A percentile compares a stretch with the other conserved stretches of the same genome.
These are phyloP conservation scores for Petrea volubilis DNA, from an alignment of 257 asterid species.

Conservation along the genomic window DNA sequence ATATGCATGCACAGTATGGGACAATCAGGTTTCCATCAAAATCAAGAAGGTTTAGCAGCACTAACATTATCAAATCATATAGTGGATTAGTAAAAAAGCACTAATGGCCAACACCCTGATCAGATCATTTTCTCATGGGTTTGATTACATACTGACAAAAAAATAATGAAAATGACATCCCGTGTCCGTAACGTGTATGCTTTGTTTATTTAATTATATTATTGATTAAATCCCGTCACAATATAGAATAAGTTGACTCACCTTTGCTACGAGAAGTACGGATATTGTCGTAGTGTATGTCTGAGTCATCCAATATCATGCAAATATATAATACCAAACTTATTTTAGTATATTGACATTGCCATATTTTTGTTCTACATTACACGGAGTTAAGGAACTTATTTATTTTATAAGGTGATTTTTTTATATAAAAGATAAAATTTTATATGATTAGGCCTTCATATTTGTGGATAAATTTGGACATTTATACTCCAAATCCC, in stretches of 20 bases:
- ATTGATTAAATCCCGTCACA: not conserved
- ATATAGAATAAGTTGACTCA: slow-evolving; percentile 10
- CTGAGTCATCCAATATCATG: slow-evolving; percentile 23
- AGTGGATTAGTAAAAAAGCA: slow-evolving; percentile 8
- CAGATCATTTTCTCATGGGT: not conserved
- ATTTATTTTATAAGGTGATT: no score
- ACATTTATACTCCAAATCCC: no score
- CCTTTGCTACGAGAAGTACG: not conserved
- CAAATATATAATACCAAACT: no score
- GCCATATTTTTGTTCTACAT: no score
- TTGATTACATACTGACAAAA: not conserved
- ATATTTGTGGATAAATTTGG: no score
- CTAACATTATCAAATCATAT: slow-evolving; percentile 19
- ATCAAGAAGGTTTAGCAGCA: slow-evolving; percentile 28
- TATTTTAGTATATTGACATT: no score
- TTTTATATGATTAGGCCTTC: no score
- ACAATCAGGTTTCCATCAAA: slow-evolving; percentile 24
- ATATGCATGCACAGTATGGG: no score
- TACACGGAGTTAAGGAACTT: no score
- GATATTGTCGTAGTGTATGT: slow-evolving; percentile 12
- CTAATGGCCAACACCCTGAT: slow-evolving; percentile 29
- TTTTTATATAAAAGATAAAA: no score
- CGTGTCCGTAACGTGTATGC: slow-evolving; percentile 27
- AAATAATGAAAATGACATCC: not conserved
- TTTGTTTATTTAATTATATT: not conserved